Evolutionary conservation across 177 flowering plant genomes (phyloP).

Genomic region (Vitis hybrid): DNA sequence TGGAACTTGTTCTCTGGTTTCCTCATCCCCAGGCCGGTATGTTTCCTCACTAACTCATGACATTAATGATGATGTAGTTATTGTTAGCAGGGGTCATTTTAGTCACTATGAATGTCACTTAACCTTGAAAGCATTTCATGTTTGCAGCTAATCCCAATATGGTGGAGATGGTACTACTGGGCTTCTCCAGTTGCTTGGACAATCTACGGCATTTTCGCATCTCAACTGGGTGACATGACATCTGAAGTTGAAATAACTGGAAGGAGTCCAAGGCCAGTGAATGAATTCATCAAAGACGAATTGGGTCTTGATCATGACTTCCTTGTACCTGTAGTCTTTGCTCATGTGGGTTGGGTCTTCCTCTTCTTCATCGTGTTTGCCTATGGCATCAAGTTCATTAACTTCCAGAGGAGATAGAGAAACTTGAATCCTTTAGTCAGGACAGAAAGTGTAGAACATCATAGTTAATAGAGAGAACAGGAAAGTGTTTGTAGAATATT

Average conservation of each 20-base stretch:
- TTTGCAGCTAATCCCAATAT: conserved; percentile 69
- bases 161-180: conserved; percentile 99
- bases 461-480: no score
- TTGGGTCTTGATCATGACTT: conserved; percentile 57
- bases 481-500: no score
- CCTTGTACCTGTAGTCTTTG: conserved; percentile 45
- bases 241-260: conserved; percentile 32
- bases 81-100: no score
- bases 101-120: no score
- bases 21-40: conserved; percentile 52
- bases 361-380: conserved; percentile 66
- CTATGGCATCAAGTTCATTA: conserved; percentile 67
- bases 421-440: background rate
- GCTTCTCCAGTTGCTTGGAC: conserved; percentile 80
- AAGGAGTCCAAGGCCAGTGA: conserved; percentile 14
- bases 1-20: conserved; percentile 76
- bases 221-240: conserved; percentile 59
- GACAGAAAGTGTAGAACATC: background rate
- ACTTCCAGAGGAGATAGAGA: conserved; percentile 66
- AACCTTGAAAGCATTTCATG: background rate
- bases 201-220: conserved; percentile 63
- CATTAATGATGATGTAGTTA: conserved; percentile 27
- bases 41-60: background rate
- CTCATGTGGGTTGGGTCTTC: conserved; percentile 57
- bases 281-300: conserved; percentile 35